Evolutionary conservation across 768 basidiomycete genomes (phyloP), one percentile per base, ranked within the genome.

Genomic region (Boletus insuetus): DNA sequence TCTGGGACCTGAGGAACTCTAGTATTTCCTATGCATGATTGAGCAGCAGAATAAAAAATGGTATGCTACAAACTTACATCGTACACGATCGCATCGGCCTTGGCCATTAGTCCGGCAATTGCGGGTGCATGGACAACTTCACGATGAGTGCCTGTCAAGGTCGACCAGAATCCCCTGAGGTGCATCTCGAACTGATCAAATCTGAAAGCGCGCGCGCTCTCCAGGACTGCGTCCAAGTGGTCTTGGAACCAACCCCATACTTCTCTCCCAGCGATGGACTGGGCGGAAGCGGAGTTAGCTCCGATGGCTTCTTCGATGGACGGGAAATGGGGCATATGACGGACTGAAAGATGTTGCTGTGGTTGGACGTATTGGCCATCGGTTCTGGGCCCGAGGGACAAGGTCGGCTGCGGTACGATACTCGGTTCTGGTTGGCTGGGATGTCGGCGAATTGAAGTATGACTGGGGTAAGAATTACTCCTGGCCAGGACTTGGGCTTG

Each of bases 231-330:
- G 71, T 95, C 91, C 57, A 94, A 78, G 75, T 96, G 94, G 54
- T 92, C 88, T 70, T 90, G 87, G 78, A 96, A 96, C 86, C 90
- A 91, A 31, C 78, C 81, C 94, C 94, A 96, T 7, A 92, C 89
- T 70, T 91, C 90, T 61, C 89, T 83, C 29, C 89, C 92, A 56
- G 86, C 86, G 20, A 91, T 79, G 51, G 84, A 82, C 62, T 93
- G 87, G 29, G 89, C 77, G 44, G 89, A 82, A n/a, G 85, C 82
- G 12, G 87, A 87, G 64, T 77, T 85, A 26, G 82, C 77, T 46
- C 86, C 87, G 38, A 92, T 81, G 20, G 90, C 90, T 73, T 94
- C 91, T 57, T 91, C 91, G 59, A 94, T 89, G 45, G 83, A 85
- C 3, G 92, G 92, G 73, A 94, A 94, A 61, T 87, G 84, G 0